These are phyloP conservation scores for Sporisorium iseilematis-ciliati DNA, from an alignment of 1,284 basidiomycete genomes.

Conservation along the genomic window DNA sequence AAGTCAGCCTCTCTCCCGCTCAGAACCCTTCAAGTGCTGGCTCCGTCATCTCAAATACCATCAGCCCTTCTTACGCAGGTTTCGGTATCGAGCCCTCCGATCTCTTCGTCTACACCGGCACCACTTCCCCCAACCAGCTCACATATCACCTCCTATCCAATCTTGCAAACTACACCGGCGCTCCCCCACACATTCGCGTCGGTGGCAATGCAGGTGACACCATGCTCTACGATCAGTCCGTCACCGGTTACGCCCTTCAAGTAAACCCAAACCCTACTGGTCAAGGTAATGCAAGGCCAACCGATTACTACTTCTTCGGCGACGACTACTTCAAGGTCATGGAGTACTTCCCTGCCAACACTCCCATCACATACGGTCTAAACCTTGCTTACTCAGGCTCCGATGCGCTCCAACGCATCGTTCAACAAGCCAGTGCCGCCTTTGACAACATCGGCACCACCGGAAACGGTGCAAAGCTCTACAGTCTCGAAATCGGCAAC, in stretches of 20 bases:
- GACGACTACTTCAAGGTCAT: constrained; percentile 51
- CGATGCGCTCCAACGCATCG: constrained; percentile 42
- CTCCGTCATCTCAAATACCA: constrained; percentile 41
- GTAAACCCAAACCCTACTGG: constrained; percentile 39
- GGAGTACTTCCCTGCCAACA: constrained; percentile 41
- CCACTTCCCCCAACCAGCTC: constrained; percentile 41
- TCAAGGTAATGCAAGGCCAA: constrained; percentile 22
- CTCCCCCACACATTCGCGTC: constrained; percentile 55
- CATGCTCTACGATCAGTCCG: constrained; percentile 43
- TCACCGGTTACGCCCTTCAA: constrained; percentile 23
- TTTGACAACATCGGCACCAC: constrained; percentile 31
- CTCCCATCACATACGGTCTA: constrained; percentile 60
- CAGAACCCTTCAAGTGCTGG: constrained; percentile 20
- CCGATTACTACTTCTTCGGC: constrained; percentile 42
- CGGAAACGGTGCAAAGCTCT: constrained; percentile 39
- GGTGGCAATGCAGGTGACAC: constrained; percentile 59
- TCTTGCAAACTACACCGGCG: constrained; percentile 56
- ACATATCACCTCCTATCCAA: constrained; percentile 55
- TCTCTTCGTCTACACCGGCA: constrained; percentile 54
- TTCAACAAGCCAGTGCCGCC: constrained; percentile 39
- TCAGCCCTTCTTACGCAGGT: constrained; percentile 56
- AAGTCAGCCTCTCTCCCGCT: constrained; percentile 40
- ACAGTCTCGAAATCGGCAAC: constrained; percentile 60
- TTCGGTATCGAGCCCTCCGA: constrained; percentile 62
- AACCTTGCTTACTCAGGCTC: constrained; percentile 53